Evolutionary conservation across 2,329 filamentous ascomycete genomes (phyloP).

Genomic region (Scolecobasidium constrictum): DNA sequence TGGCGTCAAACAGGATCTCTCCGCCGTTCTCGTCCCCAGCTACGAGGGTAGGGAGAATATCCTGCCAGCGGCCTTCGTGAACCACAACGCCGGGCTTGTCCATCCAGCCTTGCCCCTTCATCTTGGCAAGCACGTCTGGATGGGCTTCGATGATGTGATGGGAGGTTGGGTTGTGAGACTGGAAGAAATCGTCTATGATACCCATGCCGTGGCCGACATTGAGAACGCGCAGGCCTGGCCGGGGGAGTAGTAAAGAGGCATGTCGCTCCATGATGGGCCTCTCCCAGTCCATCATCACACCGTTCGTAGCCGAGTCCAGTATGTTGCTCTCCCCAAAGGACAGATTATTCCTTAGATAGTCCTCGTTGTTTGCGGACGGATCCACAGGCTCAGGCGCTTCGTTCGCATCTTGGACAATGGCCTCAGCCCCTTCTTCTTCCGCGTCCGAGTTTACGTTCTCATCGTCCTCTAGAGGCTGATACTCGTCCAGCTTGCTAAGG

Average conservation of each 20-base stretch:
- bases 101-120: slow-evolving; percentile 36
- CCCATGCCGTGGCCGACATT: slow-evolving; percentile 42
- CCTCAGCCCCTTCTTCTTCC: slow-evolving; percentile 22
- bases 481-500: slow-evolving; percentile 70
- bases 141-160: slow-evolving; percentile 44
- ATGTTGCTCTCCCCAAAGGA: slow-evolving; percentile 36
- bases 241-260: slow-evolving; percentile 30
- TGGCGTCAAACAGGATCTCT: slow-evolving; percentile 34
- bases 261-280: slow-evolving; percentile 36
- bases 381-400: slow-evolving; percentile 16
- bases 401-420: slow-evolving; percentile 14
- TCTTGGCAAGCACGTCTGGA: slow-evolving; percentile 33
- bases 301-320: slow-evolving; percentile 37
- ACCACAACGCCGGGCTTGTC: slow-evolving; percentile 37
- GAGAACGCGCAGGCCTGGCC: slow-evolving; percentile 31
- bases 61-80: slow-evolving; percentile 39
- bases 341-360: slow-evolving; percentile 36
- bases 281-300: slow-evolving; percentile 45
- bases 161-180: slow-evolving; percentile 29
- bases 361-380: slow-evolving; percentile 25
- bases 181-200: slow-evolving; percentile 37
- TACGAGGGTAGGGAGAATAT: slow-evolving; percentile 33
- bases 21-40: slow-evolving; percentile 14
- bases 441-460: slow-evolving; percentile 39
- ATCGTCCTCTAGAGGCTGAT: slow-evolving; percentile 57